These are phyloP conservation scores for Plasmodium sp. DNA, from an alignment of 169 alveolate species.

Conservation along the genomic window DNA sequence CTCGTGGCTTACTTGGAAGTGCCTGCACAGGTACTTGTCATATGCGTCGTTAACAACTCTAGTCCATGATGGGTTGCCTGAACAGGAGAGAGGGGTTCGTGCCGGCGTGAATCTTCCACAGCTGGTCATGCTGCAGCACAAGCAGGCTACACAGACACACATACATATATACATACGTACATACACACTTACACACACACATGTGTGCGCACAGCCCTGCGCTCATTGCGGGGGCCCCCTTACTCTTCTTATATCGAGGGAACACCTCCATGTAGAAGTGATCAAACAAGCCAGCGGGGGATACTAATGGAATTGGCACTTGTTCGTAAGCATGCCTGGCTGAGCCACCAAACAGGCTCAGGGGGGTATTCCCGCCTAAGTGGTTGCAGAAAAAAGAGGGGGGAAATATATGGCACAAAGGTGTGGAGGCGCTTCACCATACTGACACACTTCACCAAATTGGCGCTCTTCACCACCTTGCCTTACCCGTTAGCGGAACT, in stretches of 20 bases:
- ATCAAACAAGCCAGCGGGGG: constrained; percentile 6
- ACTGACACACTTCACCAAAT: background rate
- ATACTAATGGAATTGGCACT: constrained; percentile 43
- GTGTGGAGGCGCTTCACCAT: background rate
- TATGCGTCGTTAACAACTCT: constrained; percentile 36
- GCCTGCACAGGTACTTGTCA: constrained; percentile 18
- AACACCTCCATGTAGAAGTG: background rate
- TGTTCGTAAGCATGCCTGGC: constrained; percentile 25
- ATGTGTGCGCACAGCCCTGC: background rate
- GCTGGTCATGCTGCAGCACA: background rate
- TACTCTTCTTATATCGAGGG: constrained; percentile 29
- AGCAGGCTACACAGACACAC: background rate
- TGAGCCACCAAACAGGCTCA: constrained; percentile 7
- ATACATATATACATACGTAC: background rate
- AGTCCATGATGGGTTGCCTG: constrained; percentile 19
- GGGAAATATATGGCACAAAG: background rate
- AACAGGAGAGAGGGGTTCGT: background rate
- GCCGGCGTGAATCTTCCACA: background rate
- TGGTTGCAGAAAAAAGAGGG: background rate
- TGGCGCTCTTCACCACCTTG: background rate
- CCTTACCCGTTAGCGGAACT: background rate
- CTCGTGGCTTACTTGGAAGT: background rate
- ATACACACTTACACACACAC: background rate
- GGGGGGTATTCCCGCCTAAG: constrained; percentile 10
- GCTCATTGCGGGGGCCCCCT: background rate